These are phyloP conservation scores for Coniochaeta pulveracea DNA, from an alignment of 2,329 filamentous ascomycete species.

Conservation along the genomic window DNA sequence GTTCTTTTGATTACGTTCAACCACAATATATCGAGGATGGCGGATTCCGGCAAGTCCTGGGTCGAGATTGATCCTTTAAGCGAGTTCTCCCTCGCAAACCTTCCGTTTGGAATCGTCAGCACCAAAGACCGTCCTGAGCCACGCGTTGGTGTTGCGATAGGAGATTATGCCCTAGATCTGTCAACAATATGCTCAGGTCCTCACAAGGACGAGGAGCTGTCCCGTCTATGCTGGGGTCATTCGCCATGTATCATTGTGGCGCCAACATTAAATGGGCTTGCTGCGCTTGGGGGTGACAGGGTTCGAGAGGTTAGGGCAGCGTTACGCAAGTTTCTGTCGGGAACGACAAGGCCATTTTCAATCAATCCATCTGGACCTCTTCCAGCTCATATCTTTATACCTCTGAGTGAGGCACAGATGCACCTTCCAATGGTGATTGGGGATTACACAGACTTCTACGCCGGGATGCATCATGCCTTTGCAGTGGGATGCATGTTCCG, in stretches of 20 bases:
- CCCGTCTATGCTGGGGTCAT: conserved; percentile 9
- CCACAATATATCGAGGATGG: no score
- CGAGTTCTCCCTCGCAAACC: conserved; percentile 64
- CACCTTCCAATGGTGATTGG: conserved; percentile 70
- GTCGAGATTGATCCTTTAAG: conserved; percentile 19
- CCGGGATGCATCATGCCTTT: conserved; percentile 67
- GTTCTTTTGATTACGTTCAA: no score
- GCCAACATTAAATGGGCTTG: conserved; percentile 46
- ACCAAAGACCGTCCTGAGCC: conserved; percentile 28
- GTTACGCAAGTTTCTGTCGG: conserved; percentile 57
- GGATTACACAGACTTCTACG: conserved; percentile 82
- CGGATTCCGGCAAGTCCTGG: conserved; percentile 1
- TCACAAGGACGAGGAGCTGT: conserved; percentile 39
- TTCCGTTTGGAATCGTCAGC: conserved; percentile 67
- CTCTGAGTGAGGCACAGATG: conserved; percentile 45
- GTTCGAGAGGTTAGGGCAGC: conserved; percentile 57
- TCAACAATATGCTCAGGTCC: conserved; percentile 44
- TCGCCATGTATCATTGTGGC: conserved; percentile 15
- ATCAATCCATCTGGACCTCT: conserved; percentile 50
- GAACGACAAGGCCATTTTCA: conserved; percentile 44
- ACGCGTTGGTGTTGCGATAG: conserved; percentile 56
- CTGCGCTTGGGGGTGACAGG: conserved; percentile 55
- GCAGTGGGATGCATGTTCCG: conserved; percentile 59
- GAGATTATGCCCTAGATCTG: conserved; percentile 57
- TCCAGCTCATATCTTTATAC: conserved; percentile 46